These are phyloP conservation scores for Penicillium pulvis DNA, from an alignment of 495 filamentous ascomycete genomes.

Conservation along the genomic window DNA sequence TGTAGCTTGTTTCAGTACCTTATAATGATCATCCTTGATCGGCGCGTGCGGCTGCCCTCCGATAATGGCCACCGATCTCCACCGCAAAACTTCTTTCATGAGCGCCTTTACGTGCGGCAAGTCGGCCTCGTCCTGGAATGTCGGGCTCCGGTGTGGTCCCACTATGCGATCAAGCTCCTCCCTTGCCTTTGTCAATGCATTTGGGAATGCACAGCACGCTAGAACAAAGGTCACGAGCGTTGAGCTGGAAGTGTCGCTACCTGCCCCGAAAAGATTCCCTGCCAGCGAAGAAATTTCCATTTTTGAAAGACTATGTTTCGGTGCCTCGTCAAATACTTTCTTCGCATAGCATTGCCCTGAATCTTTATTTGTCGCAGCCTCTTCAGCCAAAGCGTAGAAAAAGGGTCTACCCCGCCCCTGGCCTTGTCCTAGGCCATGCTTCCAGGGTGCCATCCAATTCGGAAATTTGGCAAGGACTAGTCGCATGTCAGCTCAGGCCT, in stretches of 20 bases:
- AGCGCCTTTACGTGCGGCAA: conserved; percentile 40
- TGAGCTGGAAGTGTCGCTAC: conserved; percentile 39
- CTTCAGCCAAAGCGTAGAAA: conserved; percentile 44
- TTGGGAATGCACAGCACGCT: conserved; percentile 42
- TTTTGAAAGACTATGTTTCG: conserved; percentile 38
- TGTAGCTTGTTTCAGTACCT: conserved; percentile 14
- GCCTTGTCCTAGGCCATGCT: conserved; percentile 37
- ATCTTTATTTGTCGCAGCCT: conserved; percentile 33
- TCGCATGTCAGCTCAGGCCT: background rate
- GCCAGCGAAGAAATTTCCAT: conserved; percentile 38
- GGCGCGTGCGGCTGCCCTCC: conserved; percentile 55
- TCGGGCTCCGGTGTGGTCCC: conserved; percentile 22
- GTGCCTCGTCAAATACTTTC: conserved; percentile 38
- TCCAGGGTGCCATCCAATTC: conserved; percentile 38
- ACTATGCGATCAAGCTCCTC: conserved; percentile 41
- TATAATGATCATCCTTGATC: conserved; percentile 54
- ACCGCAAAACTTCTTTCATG: conserved; percentile 41
- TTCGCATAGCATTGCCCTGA: conserved; percentile 37
- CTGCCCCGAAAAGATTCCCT: conserved; percentile 37
- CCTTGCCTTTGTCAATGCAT: conserved; percentile 41
- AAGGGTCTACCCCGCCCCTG: conserved; percentile 36
- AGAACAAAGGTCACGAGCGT: conserved; percentile 42
- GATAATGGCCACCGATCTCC: conserved; percentile 36
- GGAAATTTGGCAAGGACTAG: conserved; percentile 45
- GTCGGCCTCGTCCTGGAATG: conserved; percentile 26